Evolutionary conservation across 179 eudicot genomes (phyloP).

Genomic region (Vitellaria paradoxa): DNA sequence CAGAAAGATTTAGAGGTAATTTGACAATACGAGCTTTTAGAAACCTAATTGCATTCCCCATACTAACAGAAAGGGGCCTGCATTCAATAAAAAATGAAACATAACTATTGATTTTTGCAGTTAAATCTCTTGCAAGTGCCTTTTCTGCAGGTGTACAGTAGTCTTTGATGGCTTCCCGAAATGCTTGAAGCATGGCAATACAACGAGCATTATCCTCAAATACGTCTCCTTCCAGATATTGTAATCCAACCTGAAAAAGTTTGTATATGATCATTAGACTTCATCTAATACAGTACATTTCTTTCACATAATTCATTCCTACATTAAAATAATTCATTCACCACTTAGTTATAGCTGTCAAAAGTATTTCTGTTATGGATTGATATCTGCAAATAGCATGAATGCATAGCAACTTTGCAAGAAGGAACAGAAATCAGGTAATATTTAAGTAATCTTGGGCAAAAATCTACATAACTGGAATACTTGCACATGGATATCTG

Average conservation of each 20-base stretch:
- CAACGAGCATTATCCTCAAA: constrained; percentile 91
- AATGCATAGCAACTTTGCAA: not conserved
- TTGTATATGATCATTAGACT: not conserved
- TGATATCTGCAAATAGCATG: not conserved
- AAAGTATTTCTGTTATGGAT: not conserved
- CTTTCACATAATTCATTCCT: not conserved
- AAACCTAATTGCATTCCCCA: constrained; percentile 95
- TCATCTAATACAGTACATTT: not conserved
- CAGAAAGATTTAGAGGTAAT: constrained; percentile 55
- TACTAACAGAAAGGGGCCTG: constrained; percentile 94
- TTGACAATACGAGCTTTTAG: constrained; percentile 73
- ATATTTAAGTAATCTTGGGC: not conserved
- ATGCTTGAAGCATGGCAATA: constrained; percentile 92
- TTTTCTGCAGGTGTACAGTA: constrained; percentile 85
- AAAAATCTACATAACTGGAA: not conserved
- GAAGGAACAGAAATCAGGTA: not conserved
- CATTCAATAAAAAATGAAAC: constrained; percentile 88
- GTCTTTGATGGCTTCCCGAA: constrained; percentile 79
- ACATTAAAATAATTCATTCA: not conserved
- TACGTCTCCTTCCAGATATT: constrained; percentile 80
- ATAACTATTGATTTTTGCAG: constrained; percentile 70
- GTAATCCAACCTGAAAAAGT: constrained; percentile 76
- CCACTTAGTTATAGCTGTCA: not conserved
- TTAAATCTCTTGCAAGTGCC: constrained; percentile 69
- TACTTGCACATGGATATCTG: not conserved